A percentile compares a stretch with the other conserved stretches of the same genome.
Conservation (phyloP, 352 stramenopile genomes). For the Phytopythium aichiense region DNA sequence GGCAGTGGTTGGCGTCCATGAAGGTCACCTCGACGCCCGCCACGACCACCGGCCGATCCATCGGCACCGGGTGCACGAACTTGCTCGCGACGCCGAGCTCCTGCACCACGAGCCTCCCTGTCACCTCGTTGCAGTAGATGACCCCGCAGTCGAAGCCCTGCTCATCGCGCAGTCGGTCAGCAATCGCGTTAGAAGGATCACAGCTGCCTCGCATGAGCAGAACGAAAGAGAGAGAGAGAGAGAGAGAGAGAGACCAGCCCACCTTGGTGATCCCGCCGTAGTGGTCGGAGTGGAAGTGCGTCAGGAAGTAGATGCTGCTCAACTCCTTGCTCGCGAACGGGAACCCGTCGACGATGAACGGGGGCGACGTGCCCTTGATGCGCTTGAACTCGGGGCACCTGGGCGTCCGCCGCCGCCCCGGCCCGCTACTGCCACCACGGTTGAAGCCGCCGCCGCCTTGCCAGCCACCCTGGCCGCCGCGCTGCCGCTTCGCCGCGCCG, state of each 20-base stretch:
- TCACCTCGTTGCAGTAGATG: conserved; percentile 96
- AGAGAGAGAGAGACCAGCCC: background rate
- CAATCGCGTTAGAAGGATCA: background rate
- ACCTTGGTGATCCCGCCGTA: conserved; percentile 90
- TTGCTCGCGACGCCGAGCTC: conserved; percentile 90
- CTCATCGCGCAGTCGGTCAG: background rate
- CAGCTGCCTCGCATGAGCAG: background rate
- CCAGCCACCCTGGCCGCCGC: conserved; percentile 21
- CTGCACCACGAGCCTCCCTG: conserved; percentile 88
- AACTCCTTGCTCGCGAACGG: conserved; percentile 69
- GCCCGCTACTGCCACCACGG: conserved; percentile 10
- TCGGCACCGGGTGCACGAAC: conserved; percentile 88
- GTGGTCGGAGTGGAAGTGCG: conserved; percentile 97
- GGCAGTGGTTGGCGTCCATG: conserved; percentile 97
- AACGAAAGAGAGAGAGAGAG: background rate
- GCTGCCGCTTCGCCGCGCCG: conserved; percentile 21
- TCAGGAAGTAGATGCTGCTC: conserved; percentile 93
- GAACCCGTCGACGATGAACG: conserved; percentile 89
- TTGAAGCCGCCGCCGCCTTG: conserved; percentile 6
- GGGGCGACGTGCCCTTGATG: conserved; percentile 65
- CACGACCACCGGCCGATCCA: conserved; percentile 86
- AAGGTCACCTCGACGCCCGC: conserved; percentile 92
- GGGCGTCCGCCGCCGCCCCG: conserved; percentile 6
- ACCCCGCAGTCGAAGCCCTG: conserved; percentile 87
- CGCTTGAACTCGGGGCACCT: conserved; percentile 77